Percentiles rank a stretch among this genome's conserved stretches.
phyloP scores from a whole-genome alignment of 1,284 basidiomycete genomes.

The Ustilago loliicola region DNA sequence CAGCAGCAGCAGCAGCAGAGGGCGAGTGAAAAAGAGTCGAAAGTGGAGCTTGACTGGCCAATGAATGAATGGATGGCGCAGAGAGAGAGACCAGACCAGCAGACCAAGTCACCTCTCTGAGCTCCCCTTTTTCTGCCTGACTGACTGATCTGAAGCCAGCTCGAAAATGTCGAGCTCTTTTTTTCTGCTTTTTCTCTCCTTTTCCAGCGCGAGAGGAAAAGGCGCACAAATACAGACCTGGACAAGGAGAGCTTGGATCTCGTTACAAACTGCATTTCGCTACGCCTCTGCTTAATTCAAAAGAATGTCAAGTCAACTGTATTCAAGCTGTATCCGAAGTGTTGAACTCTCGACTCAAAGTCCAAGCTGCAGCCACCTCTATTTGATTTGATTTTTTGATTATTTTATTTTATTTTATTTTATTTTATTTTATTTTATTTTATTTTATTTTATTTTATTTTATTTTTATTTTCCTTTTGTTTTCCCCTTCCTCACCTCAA shows the following conservation, averaged over 20 bases:
- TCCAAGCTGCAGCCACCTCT: slow-evolving; percentile 11
- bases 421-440: slow-evolving; percentile 4
- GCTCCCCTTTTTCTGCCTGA: background rate
- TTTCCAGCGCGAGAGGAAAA: slow-evolving; percentile 10
- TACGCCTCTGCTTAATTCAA: background rate
- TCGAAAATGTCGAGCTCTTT: slow-evolving; percentile 1
- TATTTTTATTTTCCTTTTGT: background rate
- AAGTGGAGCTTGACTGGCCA: slow-evolving; percentile 18
- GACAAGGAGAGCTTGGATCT: background rate
- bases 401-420: background rate
- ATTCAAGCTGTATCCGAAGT: slow-evolving; percentile 7
- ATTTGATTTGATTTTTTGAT: background rate
- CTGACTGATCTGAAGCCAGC: slow-evolving; percentile 13
- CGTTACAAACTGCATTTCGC: background rate
- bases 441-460: background rate
- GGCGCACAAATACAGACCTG: background rate
- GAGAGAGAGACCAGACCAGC: slow-evolving; percentile 30
- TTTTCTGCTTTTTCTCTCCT: background rate
- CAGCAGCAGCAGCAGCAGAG: background rate
- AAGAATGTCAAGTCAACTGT: background rate
- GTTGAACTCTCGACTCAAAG: background rate
- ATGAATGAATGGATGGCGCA: slow-evolving; percentile 4
- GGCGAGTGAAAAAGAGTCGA: slow-evolving; percentile 3
- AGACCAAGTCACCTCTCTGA: slow-evolving; percentile 16
- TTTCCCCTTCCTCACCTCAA: background rate